Base-by-base conservation (phyloP, 2,329 filamentous ascomycete genomes). In the Gnomoniopsis sp. region DNA sequence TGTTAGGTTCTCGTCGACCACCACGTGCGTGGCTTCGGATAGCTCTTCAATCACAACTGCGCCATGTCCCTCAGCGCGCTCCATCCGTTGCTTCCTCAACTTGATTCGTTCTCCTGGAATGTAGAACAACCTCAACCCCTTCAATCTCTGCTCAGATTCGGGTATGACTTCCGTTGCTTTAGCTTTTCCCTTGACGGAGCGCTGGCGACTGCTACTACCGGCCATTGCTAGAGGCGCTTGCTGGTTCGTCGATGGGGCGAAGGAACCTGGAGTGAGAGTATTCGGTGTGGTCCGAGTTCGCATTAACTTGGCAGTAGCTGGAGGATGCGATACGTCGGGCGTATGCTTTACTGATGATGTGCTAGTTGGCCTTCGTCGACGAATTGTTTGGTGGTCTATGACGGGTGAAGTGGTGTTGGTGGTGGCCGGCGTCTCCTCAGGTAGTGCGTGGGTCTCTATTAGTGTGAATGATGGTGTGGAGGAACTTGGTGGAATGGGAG, bases 81-180 rank as follows among this genome's bases (percentile, higher is more conserved):
- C 81, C 54, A 97, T 96, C 3, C 90, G 86, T 59, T 87, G 72
- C 56, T 83, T 84, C 43, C 93, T 83, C 8, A 83, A 81, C 34
- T 87, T 84, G 49, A 89, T 81, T 63, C 93, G 88, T 63, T 91
- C 85, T 64, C 95, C 89, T 0, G 92, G 93, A 6, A 96, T 84
- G 70, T 95, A 96, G 73, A 85, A 90, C 63, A 91, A 88, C 0
- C 74, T 70, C n/a, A 89, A 71, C 0, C 74, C 80, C 48, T 75
- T 79, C 68, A 92, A 87, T 6, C 90, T 78, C 64, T 82, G 79
- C 57, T 82, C 72, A 1, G 71, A 69, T 61, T 84, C 79, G 0
- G 84, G 79, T 1, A 82, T 74, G 21, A 77, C 61, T 52, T 77
- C 79, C 22, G 79, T 59, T 2, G 68, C 60, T 46, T 75, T 66